Evolutionary conservation across 495 filamentous ascomycete genomes (phyloP), one percentile per base, ranked within the genome.

Genomic region (Rhypophila decipiens): DNA sequence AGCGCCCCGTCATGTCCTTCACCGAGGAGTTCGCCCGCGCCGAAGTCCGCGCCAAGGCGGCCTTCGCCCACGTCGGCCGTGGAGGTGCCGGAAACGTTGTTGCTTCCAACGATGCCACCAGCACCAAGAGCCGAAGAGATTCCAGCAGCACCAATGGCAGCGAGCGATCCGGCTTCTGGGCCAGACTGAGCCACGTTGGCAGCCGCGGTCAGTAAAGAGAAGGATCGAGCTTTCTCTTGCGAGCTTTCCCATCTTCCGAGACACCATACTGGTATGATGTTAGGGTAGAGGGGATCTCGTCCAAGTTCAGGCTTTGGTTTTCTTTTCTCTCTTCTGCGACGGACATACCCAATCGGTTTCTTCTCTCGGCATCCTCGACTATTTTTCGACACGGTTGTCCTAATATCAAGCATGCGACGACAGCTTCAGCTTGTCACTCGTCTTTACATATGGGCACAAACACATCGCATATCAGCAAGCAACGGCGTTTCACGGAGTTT

Each of bases 41-140:
- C 60, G 70, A 64, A 51, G 66, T 73, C 51, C 79, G 83, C 50
- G 84, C 84, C 50, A 55, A 65, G 49, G 64, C 78, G 50, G 74
- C 70, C 42, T 71, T 78, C 23, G 67, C 73, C 59, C 83, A 93
- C 60, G 84, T 93, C 44, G 93, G 93, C 35, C 80, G 90, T 24
- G 93, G 93, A 34, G 93, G 93, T 42, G 85, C 85, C 27, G 93
- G 89, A 22, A 98, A 98, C 70, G 74, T 82, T 56, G 77, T 68
- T 55, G 52, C 46, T 24, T 56, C 53, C 24, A 24, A 24, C 40
- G 18, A 23, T 8, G 42, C 39, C 15, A n/a, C 11, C 15, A 52
- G 49, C 56, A 52, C 49, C 8, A 53, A 42, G 9, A 63, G 57
- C 56, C 63, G 57, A 49, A 42, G 61, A 39, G 55, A 70, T 52